Base-by-base conservation (phyloP, 164 flowering plant genomes). In the Vitis cinerea region DNA sequence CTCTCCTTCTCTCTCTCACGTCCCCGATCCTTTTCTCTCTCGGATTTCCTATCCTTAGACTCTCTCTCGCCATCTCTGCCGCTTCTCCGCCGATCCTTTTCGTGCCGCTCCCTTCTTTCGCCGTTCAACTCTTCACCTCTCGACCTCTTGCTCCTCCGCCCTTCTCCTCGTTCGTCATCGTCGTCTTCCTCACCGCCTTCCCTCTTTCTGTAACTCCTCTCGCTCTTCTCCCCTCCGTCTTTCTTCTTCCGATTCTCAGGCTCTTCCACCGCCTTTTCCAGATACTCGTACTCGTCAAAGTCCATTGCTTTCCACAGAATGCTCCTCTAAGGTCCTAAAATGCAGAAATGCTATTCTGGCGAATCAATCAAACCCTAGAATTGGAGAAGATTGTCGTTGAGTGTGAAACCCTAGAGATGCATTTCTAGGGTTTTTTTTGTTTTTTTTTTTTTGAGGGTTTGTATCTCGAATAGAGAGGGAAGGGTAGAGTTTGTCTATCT, bases 241-340 rank as follows among this genome's bases (percentile, higher is more conserved):
- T 57, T 76, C 70, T 66, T 81, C 60, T 65, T 71, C 70, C 74
- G 65, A 50, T 79, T 74, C 51, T 78, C 83, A 9, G 71, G 76
- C 19, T 87, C 91, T 74, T 91, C 97, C 59, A 90, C 96, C 13
- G 89, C 68, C 75, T 91, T 90, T 87, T 95, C 99, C 64, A 95
- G 74, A 65, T 95, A 95, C 59, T 91, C 98, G 83, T 90, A 90
- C 89, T 93, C 99, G 88, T 95, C 99, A 80, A 93, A 93, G 14
- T 93, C 99, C 98, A 93, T 92, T 11, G 27, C 4, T 50, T 37
- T 37, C 44, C 44, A 6, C 6, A 37, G 44, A 37, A 3, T 37
- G 4, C 44, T 6, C 44, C 44, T 37, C 44, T 37, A 6, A 37
- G 7, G 44, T 37, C 44, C 44, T 6, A 37, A 37, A 37, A 37